Evolutionary conservation across 805 yeast genomes (phyloP).

Genomic region (Nakazawaea molendinolei): DNA sequence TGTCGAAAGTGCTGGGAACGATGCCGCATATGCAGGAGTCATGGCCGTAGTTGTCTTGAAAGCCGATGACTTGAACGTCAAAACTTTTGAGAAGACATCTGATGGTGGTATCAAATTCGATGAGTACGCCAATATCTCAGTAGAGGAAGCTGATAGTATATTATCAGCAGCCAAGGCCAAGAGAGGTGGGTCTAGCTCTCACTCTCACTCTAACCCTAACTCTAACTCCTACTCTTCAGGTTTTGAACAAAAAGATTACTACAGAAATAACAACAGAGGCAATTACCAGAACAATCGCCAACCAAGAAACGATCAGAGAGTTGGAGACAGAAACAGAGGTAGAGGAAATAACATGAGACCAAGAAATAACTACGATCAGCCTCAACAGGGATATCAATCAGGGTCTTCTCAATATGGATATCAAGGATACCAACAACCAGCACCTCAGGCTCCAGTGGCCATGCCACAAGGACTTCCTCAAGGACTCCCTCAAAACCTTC

Average conservation of each 20-base stretch:
- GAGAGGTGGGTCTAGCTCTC: slow-evolving; percentile 15
- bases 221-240: neutral
- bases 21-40: slow-evolving; percentile 77
- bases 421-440: slow-evolving; percentile 15
- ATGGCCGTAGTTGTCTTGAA: slow-evolving; percentile 63
- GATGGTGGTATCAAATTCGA: slow-evolving; percentile 78
- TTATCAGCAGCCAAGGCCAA: slow-evolving; percentile 35
- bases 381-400: slow-evolving; percentile 11
- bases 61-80: slow-evolving; percentile 55
- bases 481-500: slow-evolving; percentile 10
- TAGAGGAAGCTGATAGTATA: slow-evolving; percentile 59
- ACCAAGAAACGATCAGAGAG: slow-evolving; percentile 3
- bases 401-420: no score
- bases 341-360: neutral
- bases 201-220: slow-evolving; percentile 6
- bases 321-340: slow-evolving; percentile 3
- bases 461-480: slow-evolving; percentile 2
- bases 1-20: slow-evolving; percentile 35
- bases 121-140: slow-evolving; percentile 68
- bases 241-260: slow-evolving; percentile 11
- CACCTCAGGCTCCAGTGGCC: slow-evolving; percentile 15
- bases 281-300: slow-evolving; percentile 6
- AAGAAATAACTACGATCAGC: slow-evolving; percentile 3
- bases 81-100: slow-evolving; percentile 59
- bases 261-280: slow-evolving; percentile 8